A percentile compares a stretch with the other conserved stretches of the same genome.
Evolutionary conservation across 2,329 filamentous ascomycete species (phyloP).

Genomic region (Talaromyces islandicus): DNA sequence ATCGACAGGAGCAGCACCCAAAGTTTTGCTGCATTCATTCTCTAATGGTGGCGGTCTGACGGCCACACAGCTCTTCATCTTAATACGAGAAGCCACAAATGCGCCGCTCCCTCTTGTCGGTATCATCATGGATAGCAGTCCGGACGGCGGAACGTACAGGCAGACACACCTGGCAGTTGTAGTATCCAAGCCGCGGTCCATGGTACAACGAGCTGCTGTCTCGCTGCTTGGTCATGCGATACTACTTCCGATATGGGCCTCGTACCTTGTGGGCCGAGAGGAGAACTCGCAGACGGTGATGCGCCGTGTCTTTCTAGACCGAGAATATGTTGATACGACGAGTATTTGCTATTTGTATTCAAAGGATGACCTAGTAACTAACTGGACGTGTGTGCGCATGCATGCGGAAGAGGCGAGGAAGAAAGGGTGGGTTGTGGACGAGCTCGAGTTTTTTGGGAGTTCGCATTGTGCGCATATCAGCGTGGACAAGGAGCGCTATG

Average conservation of each 20-base stretch:
- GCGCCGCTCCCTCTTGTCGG: constrained; percentile 14
- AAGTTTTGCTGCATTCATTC: constrained; percentile 24
- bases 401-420: constrained; percentile 5
- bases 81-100: constrained; percentile 11
- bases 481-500: constrained; percentile 1
- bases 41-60: constrained; percentile 28
- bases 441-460: background rate
- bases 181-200: background rate
- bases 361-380: background rate
- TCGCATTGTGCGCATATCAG: constrained; percentile 9
- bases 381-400: constrained; percentile 7
- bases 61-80: constrained; percentile 16
- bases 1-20: background rate
- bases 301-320: constrained; percentile 3
- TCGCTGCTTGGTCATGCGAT: background rate
- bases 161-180: constrained; percentile 13
- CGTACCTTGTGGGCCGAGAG: background rate
- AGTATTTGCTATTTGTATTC: constrained; percentile 6
- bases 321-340: background rate
- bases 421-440: constrained; percentile 5
- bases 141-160: constrained; percentile 15
- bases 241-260: constrained; percentile 1
- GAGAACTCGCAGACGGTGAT: constrained; percentile 5
- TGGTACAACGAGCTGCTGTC: background rate
- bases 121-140: constrained; percentile 21